Conservation (phyloP, 345 rosid genomes). For the Linum lewisii region DNA sequence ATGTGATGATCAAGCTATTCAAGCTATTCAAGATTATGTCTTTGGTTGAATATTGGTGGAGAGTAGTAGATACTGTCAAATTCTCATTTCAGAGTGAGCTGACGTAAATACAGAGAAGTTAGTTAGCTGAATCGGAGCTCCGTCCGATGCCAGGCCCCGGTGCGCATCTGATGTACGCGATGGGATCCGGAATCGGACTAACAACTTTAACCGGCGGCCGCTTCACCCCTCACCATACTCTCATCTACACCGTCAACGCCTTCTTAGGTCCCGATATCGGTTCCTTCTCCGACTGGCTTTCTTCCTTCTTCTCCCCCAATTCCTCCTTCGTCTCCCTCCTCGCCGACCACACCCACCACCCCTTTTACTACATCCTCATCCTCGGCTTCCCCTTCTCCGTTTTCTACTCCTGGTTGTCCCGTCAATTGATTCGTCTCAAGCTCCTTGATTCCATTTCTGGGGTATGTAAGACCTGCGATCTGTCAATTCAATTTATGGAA, state of each 20-base stretch:
- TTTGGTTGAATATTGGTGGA: no score
- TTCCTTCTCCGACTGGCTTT: constrained; percentile 66
- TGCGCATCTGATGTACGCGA: constrained; percentile 59
- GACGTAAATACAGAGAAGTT: no score
- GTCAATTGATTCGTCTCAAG: constrained; percentile 27
- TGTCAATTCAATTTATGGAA: not conserved
- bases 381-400: constrained; percentile 46
- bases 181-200: constrained; percentile 48
- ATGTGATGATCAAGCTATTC: no score
- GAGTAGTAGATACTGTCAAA: no score
- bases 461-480: constrained; percentile 21
- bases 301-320: constrained; percentile 25
- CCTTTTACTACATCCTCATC: constrained; percentile 40
- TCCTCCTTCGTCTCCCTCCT: constrained; percentile 21
- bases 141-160: constrained; percentile 61
- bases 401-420: constrained; percentile 43
- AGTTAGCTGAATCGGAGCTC: not conserved
- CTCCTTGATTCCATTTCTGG: constrained; percentile 48
- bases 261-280: constrained; percentile 72
- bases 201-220: constrained; percentile 36
- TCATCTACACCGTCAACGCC: constrained; percentile 53
- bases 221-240: constrained; percentile 51
- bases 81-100: no score
- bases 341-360: constrained; percentile 45
- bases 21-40: no score